phyloP scores from a whole-genome alignment of 1,284 basidiomycete genomes.

The Exobasidium cylindrosporum region DNA sequence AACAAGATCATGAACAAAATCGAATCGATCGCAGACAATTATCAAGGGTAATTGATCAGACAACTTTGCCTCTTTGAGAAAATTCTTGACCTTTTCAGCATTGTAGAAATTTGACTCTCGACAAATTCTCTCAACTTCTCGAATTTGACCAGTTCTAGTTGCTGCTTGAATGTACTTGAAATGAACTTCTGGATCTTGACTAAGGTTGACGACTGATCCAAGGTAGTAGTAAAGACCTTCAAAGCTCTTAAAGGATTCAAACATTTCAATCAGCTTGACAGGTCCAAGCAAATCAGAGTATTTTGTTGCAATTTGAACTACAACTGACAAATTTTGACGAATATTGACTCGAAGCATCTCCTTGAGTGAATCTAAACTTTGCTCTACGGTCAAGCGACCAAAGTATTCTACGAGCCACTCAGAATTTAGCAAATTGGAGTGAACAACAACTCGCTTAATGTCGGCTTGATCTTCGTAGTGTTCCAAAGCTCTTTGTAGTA shows the following conservation, averaged over 20 bases:
- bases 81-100: conserved; percentile 99
- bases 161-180: conserved; percentile 99
- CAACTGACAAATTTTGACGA: conserved; percentile 93
- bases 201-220: conserved; percentile 94
- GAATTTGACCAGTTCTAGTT: conserved; percentile 94
- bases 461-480: conserved; percentile 95
- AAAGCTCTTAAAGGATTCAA: conserved; percentile 96
- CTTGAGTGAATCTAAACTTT: conserved; percentile 91
- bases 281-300: conserved; percentile 98
- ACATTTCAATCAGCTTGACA: conserved; percentile 96
- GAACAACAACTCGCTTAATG: conserved; percentile 97
- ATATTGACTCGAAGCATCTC: conserved; percentile 98
- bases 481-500: conserved; percentile 91
- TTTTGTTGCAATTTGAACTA: conserved; percentile 97
- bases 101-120: conserved; percentile 97
- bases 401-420: conserved; percentile 99
- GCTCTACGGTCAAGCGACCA: conserved; percentile 95
- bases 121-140: conserved; percentile 98
- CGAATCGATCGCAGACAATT: conserved; percentile 99
- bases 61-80: conserved; percentile 92
- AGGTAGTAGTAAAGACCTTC: conserved; percentile 98
- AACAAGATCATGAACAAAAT: conserved; percentile 98
- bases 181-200: conserved; percentile 93
- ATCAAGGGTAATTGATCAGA: conserved; percentile 96
- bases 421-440: conserved; percentile 78